These are phyloP conservation scores for Aspergillus hortae DNA, from an alignment of 2,329 filamentous ascomycete species.

Conservation along the genomic window DNA sequence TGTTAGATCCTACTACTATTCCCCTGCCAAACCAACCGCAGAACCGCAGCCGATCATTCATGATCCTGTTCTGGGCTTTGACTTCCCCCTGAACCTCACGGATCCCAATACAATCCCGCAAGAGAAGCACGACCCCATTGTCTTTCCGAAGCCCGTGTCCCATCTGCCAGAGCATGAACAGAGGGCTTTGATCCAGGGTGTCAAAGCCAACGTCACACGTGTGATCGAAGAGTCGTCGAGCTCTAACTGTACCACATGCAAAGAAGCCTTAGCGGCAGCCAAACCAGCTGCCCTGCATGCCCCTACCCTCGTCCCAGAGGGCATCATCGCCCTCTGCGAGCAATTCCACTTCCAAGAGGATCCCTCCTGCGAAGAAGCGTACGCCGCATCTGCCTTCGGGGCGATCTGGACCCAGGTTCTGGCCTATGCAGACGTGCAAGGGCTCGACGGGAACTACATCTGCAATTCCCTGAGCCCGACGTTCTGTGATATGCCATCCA, in stretches of 20 bases:
- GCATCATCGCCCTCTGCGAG: slow-evolving; percentile 52
- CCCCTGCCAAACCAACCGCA: slow-evolving; percentile 42
- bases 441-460: slow-evolving; percentile 56
- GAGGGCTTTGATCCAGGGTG: slow-evolving; percentile 41
- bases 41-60: slow-evolving; percentile 53
- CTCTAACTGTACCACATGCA: slow-evolving; percentile 52
- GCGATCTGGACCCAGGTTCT: slow-evolving; percentile 58
- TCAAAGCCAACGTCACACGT: slow-evolving; percentile 44
- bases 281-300: slow-evolving; percentile 50
- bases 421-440: slow-evolving; percentile 50
- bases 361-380: slow-evolving; percentile 47
- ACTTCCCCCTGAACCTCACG: slow-evolving; percentile 54
- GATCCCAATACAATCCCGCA: slow-evolving; percentile 51
- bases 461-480: slow-evolving; percentile 49
- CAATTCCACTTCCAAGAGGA: slow-evolving; percentile 46
- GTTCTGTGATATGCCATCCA: slow-evolving; percentile 48
- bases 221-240: slow-evolving; percentile 42
- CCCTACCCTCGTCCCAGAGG: slow-evolving; percentile 47
- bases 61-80: slow-evolving; percentile 54
- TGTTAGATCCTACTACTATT: slow-evolving; percentile 42
- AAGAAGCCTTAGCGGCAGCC: slow-evolving; percentile 49
- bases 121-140: slow-evolving; percentile 48
- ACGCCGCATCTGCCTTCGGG: slow-evolving; percentile 48
- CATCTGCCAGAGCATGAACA: slow-evolving; percentile 40
- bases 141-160: slow-evolving; percentile 47